Evolutionary conservation across 2,329 filamentous ascomycete genomes (phyloP).

Genomic region (Aureobasidium leucospermi): DNA sequence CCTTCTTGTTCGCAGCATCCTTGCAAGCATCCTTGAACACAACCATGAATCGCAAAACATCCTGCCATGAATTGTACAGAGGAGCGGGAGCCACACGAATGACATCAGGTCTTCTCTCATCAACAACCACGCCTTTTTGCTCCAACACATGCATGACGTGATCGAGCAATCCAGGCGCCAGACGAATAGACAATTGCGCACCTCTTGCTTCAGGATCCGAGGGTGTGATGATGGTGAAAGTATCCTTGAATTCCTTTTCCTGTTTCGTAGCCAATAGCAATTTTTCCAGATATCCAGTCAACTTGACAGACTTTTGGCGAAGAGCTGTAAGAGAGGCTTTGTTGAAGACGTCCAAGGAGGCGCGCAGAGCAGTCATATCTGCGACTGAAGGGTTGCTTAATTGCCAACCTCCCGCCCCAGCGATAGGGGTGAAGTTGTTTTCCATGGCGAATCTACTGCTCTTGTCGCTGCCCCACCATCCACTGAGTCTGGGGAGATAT

Average conservation of each 20-base stretch:
- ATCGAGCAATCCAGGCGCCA: conserved; percentile 65
- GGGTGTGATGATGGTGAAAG: conserved; percentile 59
- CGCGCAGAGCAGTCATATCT: conserved; percentile 68
- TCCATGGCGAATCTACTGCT: conserved; percentile 73
- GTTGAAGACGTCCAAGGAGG: conserved; percentile 66
- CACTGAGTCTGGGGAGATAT: conserved; percentile 62
- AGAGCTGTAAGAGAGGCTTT: conserved; percentile 63
- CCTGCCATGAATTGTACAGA: conserved; percentile 72
- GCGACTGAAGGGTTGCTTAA: conserved; percentile 76
- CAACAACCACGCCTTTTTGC: conserved; percentile 64
- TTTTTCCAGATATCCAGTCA: conserved; percentile 72
- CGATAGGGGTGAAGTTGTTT: conserved; percentile 68
- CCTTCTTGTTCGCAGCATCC: conserved; percentile 3
- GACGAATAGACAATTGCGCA: conserved; percentile 68
- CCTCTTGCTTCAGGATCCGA: conserved; percentile 60
- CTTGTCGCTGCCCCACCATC: conserved; percentile 86
- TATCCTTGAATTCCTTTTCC: neutral
- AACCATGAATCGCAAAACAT: conserved; percentile 57
- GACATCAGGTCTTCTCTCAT: conserved; percentile 80
- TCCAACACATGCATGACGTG: conserved; percentile 56
- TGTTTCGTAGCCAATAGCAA: conserved; percentile 39
- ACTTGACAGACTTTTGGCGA: conserved; percentile 60
- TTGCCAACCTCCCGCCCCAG: conserved; percentile 75
- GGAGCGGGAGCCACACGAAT: conserved; percentile 77
- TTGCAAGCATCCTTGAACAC: conserved; percentile 46